Conservation (phyloP, 2,329 filamentous ascomycete genomes). For the Aspergillus proliferans region DNA sequence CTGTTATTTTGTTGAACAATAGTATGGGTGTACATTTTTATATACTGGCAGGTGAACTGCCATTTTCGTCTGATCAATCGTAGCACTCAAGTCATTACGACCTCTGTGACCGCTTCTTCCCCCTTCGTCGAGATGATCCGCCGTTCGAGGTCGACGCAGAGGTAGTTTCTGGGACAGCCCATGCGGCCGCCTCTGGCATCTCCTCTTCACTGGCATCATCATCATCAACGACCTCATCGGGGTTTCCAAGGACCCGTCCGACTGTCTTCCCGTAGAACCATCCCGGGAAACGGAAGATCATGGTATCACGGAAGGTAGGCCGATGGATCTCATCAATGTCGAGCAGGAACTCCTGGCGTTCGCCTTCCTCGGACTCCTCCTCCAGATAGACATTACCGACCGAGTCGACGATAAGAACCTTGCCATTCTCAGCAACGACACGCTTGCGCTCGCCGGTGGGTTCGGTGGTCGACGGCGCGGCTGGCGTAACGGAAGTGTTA, state of each 20-base stretch:
- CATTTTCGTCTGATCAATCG: not conserved
- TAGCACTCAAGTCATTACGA: conserved; percentile 11
- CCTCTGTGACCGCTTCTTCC: conserved; percentile 26
- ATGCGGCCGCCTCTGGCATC: conserved; percentile 10
- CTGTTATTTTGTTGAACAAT: too few relatives aligned
- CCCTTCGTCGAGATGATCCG: conserved; percentile 18
- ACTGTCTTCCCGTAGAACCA: conserved; percentile 57
- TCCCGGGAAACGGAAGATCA: conserved; percentile 69
- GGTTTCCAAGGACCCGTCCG: conserved; percentile 19
- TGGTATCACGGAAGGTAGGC: conserved; percentile 75
- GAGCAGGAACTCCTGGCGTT: conserved; percentile 74
- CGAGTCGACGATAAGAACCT: conserved; percentile 86
- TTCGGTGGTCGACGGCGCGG: conserved; percentile 48
- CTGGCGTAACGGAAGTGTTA: conserved; percentile 30
- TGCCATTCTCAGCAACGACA: conserved; percentile 90
- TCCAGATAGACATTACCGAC: conserved; percentile 92
- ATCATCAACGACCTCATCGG: conserved; percentile 2
- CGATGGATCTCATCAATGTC: conserved; percentile 77
- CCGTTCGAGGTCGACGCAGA: conserved; percentile 17
- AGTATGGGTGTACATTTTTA: not conserved
- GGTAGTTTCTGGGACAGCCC: conserved; percentile 16
- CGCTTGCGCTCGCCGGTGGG: conserved; percentile 71
- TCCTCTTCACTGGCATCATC: conserved; percentile 12
- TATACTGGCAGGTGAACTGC: not conserved
- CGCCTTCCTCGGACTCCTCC: conserved; percentile 80